These are phyloP conservation scores for Boletus subcaerulescens DNA, from an alignment of 768 basidiomycete genomes.

Conservation along the genomic window DNA sequence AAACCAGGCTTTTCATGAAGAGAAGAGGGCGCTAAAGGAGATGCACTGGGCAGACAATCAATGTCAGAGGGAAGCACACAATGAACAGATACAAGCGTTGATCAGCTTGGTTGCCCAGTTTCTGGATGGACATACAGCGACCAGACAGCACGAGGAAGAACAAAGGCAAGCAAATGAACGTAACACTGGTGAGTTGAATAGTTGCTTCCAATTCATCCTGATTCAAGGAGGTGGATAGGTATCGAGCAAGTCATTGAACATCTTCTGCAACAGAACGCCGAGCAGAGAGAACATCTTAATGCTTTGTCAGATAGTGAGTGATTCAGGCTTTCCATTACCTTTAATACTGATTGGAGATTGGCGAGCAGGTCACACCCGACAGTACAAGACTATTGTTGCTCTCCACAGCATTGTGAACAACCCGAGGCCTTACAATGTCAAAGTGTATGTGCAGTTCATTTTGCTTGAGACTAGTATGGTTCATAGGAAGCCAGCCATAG, in stretches of 20 bases:
- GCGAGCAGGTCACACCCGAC: constrained; percentile 56
- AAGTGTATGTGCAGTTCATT: constrained; percentile 48
- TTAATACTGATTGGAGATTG: constrained; percentile 43
- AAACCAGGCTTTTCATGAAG: constrained; percentile 54
- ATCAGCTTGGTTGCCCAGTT: constrained; percentile 62
- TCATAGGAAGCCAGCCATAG: too few species aligned
- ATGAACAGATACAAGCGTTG: constrained; percentile 52
- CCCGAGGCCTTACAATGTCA: constrained; percentile 74
- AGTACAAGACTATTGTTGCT: constrained; percentile 57
- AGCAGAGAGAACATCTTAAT: constrained; percentile 36
- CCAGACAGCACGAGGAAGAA: constrained; percentile 51
- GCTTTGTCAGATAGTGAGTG: constrained; percentile 55
- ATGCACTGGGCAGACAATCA: constrained; percentile 63
- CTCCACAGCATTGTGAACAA: constrained; percentile 69
- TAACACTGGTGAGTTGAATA: constrained; percentile 49
- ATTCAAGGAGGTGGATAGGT: constrained; percentile 35
- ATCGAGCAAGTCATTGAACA: constrained; percentile 55
- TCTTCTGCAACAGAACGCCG: too few species aligned
- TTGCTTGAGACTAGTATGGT: not conserved
- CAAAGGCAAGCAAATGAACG: constrained; percentile 48
- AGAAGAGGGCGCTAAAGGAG: constrained; percentile 60
- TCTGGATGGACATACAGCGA: constrained; percentile 51
- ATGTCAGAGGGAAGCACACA: constrained; percentile 49
- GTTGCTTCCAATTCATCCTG: not conserved
- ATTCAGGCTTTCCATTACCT: not conserved